Evolutionary conservation across 1,139 yeast genomes (phyloP).

Genomic region (Yamadazyma friedrichii): DNA sequence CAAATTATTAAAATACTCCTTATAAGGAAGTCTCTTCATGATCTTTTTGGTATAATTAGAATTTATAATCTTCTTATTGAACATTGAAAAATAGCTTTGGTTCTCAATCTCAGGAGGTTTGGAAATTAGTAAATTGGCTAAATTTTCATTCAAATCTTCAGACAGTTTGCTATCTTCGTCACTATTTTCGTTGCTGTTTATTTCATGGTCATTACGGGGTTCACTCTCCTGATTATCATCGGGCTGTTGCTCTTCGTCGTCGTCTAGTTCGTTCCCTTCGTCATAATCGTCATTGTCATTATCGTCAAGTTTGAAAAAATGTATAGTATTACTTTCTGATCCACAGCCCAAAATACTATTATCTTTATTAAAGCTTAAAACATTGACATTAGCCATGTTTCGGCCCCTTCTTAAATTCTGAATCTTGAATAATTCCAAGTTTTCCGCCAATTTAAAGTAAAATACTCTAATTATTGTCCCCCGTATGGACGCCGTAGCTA

Average conservation of each 20-base stretch:
- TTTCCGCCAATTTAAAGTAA: slow-evolving; percentile 17
- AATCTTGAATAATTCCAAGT: slow-evolving; percentile 26
- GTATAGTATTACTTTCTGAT: slow-evolving; percentile 68
- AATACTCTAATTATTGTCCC: slow-evolving; percentile 70
- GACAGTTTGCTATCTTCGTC: slow-evolving; percentile 20
- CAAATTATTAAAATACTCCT: slow-evolving; percentile 41
- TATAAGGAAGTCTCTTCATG: slow-evolving; percentile 42
- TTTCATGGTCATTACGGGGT: slow-evolving; percentile 2
- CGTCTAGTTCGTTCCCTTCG: slow-evolving; percentile 1
- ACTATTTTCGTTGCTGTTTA: slow-evolving; percentile 11
- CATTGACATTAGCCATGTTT: slow-evolving; percentile 54
- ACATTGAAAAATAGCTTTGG: slow-evolving; percentile 16
- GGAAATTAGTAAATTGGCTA: slow-evolving; percentile 41
- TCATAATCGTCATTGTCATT: slow-evolving; percentile 5
- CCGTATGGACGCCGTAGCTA: slow-evolving; percentile 69
- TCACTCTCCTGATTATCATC: slow-evolving; percentile 6
- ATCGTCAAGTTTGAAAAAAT: slow-evolving; percentile 50
- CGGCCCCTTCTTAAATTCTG: slow-evolving; percentile 71
- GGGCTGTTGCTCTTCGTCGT: slow-evolving; percentile 9
- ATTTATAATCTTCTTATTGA: slow-evolving; percentile 26
- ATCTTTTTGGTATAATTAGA: slow-evolving; percentile 39
- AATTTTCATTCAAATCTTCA: slow-evolving; percentile 44
- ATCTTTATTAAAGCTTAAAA: slow-evolving; percentile 53
- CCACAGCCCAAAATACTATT: slow-evolving; percentile 59
- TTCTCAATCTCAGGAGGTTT: slow-evolving; percentile 17